These are phyloP conservation scores for Yamadazyma friedrichii DNA, from an alignment of 1,139 yeast genomes.

Conservation along the genomic window DNA sequence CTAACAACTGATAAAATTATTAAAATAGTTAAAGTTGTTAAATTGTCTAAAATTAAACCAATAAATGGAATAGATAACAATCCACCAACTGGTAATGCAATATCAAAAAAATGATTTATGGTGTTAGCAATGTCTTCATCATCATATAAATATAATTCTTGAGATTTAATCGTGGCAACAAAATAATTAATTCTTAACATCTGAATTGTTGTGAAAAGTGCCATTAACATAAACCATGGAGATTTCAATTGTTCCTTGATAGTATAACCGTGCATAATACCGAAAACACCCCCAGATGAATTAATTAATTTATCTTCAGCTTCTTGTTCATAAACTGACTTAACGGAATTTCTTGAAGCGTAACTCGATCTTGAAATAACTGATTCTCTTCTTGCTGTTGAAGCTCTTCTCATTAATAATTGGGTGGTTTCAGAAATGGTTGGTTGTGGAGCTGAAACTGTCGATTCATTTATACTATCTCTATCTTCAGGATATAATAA, in stretches of 20 bases:
- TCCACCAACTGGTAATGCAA: conserved; percentile 88
- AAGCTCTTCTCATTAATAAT: conserved; percentile 37
- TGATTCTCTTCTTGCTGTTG: conserved; percentile 34
- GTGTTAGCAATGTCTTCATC: conserved; percentile 51
- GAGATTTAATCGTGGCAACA: conserved; percentile 83
- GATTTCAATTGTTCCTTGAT: conserved; percentile 65
- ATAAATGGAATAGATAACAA: conserved; percentile 80
- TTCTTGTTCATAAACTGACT: conserved; percentile 64
- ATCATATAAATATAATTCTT: conserved; percentile 63
- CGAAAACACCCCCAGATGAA: conserved; percentile 75
- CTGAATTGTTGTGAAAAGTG: conserved; percentile 75
- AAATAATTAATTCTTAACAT: conserved; percentile 90
- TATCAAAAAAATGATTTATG: conserved; percentile 74
- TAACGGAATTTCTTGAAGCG: conserved; percentile 34
- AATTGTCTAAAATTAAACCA: conserved; percentile 76
- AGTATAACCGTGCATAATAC: conserved; percentile 71
- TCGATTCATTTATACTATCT: conserved; percentile 15
- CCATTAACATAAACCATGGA: conserved; percentile 79
- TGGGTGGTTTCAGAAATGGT: conserved; percentile 43
- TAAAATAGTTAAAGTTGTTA: conserved; percentile 61
- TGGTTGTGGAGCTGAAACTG: conserved; percentile 26
- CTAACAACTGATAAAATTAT: conserved; percentile 54
- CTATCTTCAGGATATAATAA: conserved; percentile 38
- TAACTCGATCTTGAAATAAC: conserved; percentile 33
- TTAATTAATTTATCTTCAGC: conserved; percentile 56